phyloP scores from a whole-genome alignment of 352 stramenopile species.

The Halophytophthora batemanensis region DNA sequence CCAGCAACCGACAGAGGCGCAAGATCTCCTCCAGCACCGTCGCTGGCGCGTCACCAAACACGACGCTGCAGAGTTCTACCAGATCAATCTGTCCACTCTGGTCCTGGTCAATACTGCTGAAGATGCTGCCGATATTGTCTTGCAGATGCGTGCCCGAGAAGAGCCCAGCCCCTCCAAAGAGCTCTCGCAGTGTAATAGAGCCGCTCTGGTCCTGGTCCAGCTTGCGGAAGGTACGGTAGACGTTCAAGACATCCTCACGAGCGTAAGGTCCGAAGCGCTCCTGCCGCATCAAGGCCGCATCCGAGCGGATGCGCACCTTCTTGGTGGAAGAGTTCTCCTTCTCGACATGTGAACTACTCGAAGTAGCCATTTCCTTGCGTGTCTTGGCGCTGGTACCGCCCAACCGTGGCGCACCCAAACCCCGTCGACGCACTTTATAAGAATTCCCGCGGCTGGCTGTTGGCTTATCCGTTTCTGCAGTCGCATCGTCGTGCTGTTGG shows the following conservation, averaged over 20 bases:
- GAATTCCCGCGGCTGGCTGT: too few species aligned
- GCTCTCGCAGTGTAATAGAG: conserved; percentile 55
- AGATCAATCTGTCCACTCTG: conserved; percentile 77
- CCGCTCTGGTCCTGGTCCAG: conserved; percentile 73
- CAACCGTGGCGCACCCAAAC: too few species aligned
- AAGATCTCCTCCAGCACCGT: conserved; percentile 53
- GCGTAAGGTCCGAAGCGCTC: conserved; percentile 63
- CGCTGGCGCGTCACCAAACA: conserved; percentile 50
- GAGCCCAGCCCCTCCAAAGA: conserved; percentile 54
- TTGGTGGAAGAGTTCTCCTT: conserved; percentile 30
- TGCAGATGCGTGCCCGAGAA: conserved; percentile 63
- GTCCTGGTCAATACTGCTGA: conserved; percentile 73
- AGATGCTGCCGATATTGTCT: conserved; percentile 72
- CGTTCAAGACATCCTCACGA: conserved; percentile 63
- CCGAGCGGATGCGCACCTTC: conserved; percentile 62
- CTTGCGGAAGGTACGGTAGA: conserved; percentile 72
- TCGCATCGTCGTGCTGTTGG: too few species aligned
- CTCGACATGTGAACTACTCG: background rate
- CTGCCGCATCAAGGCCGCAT: conserved; percentile 58
- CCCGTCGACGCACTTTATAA: too few species aligned
- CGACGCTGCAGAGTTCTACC: conserved; percentile 47
- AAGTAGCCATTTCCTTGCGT: too few species aligned
- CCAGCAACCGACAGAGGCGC: conserved; percentile 48
- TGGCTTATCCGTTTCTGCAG: too few species aligned
- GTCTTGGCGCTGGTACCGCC: too few species aligned